Evolutionary conservation across 2,329 filamentous ascomycete genomes (phyloP).

Genomic region (Diaporthe aspalathi): DNA sequence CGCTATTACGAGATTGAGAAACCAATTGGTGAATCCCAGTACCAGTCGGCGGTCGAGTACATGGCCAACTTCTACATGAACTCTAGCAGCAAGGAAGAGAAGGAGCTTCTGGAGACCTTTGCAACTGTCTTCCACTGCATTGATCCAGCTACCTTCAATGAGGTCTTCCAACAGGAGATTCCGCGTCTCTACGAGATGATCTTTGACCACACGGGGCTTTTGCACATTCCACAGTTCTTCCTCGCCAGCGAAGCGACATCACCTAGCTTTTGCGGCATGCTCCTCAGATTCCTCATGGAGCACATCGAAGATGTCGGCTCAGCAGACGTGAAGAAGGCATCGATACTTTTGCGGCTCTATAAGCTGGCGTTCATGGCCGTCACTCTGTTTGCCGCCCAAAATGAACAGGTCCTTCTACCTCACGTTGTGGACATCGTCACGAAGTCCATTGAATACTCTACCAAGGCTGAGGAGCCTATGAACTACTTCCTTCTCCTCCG

Average conservation of each 20-base stretch:
- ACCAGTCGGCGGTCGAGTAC: constrained; percentile 87
- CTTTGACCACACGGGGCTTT: constrained; percentile 92
- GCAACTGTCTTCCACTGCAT: constrained; percentile 99
- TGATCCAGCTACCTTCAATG: constrained; percentile 97
- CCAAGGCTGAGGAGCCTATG: constrained; percentile 95
- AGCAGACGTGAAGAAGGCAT: constrained; percentile 89
- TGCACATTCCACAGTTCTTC: constrained; percentile 98
- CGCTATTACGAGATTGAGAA: constrained; percentile 96
- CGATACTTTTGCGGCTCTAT: constrained; percentile 92
- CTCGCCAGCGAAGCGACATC: constrained; percentile 98
- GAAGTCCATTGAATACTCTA: constrained; percentile 95
- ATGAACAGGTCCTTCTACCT: constrained; percentile 93
- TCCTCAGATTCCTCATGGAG: constrained; percentile 96
- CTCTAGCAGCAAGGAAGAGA: constrained; percentile 94
- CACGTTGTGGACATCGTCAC: constrained; percentile 98
- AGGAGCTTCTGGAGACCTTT: constrained; percentile 96
- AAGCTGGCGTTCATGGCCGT: constrained; percentile 99
- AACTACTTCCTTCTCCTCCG: constrained; percentile 97
- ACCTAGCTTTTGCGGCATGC: constrained; percentile 97
- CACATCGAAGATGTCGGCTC: constrained; percentile 95
- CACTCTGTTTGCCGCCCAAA: constrained; percentile 92
- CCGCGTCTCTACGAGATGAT: constrained; percentile 97
- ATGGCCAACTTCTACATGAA: constrained; percentile 96
- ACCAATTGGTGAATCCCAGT: constrained; percentile 75
- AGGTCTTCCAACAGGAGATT: constrained; percentile 98